A percentile compares a stretch with the other conserved stretches of the same genome.
Evolutionary conservation across 1,284 basidiomycete genomes (phyloP).

Genomic region (Schizophyllum amplum): DNA sequence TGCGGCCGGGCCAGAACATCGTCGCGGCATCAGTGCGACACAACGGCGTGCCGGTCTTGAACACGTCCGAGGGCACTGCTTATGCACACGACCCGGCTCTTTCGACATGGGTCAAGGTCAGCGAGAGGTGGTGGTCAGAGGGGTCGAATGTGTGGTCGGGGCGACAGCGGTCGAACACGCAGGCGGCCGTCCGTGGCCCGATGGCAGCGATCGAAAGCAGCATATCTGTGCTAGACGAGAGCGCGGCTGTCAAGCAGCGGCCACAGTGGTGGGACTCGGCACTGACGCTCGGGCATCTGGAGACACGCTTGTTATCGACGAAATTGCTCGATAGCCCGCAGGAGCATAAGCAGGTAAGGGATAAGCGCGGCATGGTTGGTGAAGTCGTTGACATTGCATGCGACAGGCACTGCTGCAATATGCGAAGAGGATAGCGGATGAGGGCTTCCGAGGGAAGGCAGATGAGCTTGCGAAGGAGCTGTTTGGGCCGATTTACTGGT

Average conservation of each 20-base stretch:
- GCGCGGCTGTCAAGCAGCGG: conserved; percentile 31
- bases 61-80: conserved; percentile 65
- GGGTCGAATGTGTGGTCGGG: conserved; percentile 78
- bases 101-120: conserved; percentile 62
- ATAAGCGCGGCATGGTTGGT: background rate
- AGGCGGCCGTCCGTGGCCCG: conserved; percentile 37
- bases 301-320: conserved; percentile 69
- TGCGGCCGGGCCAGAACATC: conserved; percentile 49
- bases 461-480: conserved; percentile 85
- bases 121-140: conserved; percentile 73
- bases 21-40: conserved; percentile 58
- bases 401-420: conserved; percentile 61
- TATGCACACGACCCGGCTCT: conserved; percentile 71
- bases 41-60: conserved; percentile 72
- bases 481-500: conserved; percentile 84
- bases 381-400: background rate
- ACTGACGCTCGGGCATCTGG: conserved; percentile 77
- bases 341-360: conserved; percentile 53
- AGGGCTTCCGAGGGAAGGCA: conserved; percentile 77
- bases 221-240: conserved; percentile 34
- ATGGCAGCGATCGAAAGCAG: conserved; percentile 48
- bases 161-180: conserved; percentile 39
- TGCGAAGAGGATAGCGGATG: conserved; percentile 77
- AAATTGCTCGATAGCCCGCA: conserved; percentile 67
- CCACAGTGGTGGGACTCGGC: conserved; percentile 76